Evolutionary conservation across 306 rosid genomes (phyloP), one percentile per base, ranked within the genome.

Genomic region (Citrullus colocynthis): DNA sequence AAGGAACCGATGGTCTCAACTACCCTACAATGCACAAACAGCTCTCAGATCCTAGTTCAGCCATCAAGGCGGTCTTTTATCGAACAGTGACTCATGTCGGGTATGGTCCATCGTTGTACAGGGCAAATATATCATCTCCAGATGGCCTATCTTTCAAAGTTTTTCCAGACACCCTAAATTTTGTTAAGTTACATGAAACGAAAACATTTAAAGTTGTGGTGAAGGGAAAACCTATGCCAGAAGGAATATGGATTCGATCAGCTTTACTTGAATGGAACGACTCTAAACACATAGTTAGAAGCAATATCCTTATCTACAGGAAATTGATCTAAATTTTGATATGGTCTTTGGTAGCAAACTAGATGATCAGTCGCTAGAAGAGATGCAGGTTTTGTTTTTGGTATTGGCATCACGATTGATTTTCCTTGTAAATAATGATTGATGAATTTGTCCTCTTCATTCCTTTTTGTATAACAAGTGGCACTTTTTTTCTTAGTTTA

Each of bases 1-100:
- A 2, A 30, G 95, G 97, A 79, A 76, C 83, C 0, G 98, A 92
- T 71, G 98, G 96, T 58, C 82, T 94, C 78, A 94, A 94, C 90
- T 94, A 94, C 86, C 96, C 97, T 16, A 82, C 85, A 58, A 86
- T 94, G 95, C 90, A 88, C 81, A 10, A 74, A 52, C 86, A 83
- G 73, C 88, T 88, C 15, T 2, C 1, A 5, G 61, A 28, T 39
- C 54, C 73, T 6, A 60, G 45, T 45, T 81, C 88, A 3, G 64
- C 36, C 14, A 83, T 91, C 64, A 73, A 85, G 0, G 93, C 91
- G 3, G 86, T 86, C 52, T 94, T 88, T 83, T 45, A 79, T 55
- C 82, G 97, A 42, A 89, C 84, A 3, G 89, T 92, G 55, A 94
- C 87, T 16, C 78, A 88, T 41, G 96, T 94, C 20, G 97, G 93